Evolutionary conservation across 345 rosid species (phyloP), one percentile per base, ranked within the genome.

Genomic region (Zanthoxylum bungeanum): DNA sequence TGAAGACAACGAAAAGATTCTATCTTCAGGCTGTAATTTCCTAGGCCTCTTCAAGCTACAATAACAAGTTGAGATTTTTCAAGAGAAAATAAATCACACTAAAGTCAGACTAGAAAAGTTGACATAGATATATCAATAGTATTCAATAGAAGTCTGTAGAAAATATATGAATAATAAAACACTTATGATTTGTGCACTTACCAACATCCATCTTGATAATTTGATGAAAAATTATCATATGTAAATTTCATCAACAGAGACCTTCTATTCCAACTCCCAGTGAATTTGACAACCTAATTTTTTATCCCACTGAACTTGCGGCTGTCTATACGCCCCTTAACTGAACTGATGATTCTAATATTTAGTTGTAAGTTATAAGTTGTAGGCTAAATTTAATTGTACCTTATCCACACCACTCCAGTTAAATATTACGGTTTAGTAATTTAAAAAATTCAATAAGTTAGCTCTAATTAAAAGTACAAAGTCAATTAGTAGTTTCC

Each of bases 1-100:
- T 27, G 98, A 95, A 47, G 99, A 95, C 64, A 95, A 77, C 24
- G 98, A 95, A 86, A 92, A 89, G 57, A 92, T 88, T 84, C 98
- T 86, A 55, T 95, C 99, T 83, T 95, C 99, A 59, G 90, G 91
- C 86, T 92, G 97, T 75, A 95, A 95, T 82, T 92, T 95, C 81
- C 92, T 85, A 4, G 99, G 87, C 71, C 99, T 93, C 88, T 92
- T 95, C 85, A 89, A 86, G 76, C 99, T 92, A 81, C 83, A 73
- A 59, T 27, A 44, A 52, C 50, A 76, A 74, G 47, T 46, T 66
- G 59, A 39, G 31, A 55, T 28, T 42, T 42, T 44, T 56, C 30
- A 51, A 40, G 22, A 24, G 33, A 28, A 50, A 37, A 71, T 27
- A 40, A 69, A 60, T 40, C 69, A 27, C 44, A 52, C 34, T 33